Conservation (phyloP, 1,284 basidiomycete species). For the Coniferiporia weirii region DNA sequence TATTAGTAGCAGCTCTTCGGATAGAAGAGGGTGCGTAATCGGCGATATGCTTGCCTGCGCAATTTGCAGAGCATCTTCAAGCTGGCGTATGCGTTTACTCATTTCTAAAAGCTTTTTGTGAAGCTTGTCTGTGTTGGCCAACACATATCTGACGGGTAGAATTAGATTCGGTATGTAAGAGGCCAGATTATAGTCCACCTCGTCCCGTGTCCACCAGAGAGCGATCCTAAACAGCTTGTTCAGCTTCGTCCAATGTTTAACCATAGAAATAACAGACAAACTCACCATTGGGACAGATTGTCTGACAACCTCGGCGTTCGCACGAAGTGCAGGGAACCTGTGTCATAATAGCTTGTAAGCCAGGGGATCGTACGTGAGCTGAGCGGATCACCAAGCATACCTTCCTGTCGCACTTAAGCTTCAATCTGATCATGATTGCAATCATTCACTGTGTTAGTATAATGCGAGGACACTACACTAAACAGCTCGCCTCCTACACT, state of each 20-base stretch:
- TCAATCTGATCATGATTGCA: constrained; percentile 1
- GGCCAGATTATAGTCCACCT: background rate
- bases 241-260: background rate
- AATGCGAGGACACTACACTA: background rate
- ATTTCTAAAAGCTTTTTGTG: constrained; percentile 14
- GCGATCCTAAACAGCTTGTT: background rate
- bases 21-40: constrained; percentile 11
- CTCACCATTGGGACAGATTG: constrained; percentile 15
- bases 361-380: background rate
- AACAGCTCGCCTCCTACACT: constrained; percentile 12
- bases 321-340: constrained; percentile 16
- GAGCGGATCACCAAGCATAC: background rate
- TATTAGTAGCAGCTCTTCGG: constrained; percentile 12
- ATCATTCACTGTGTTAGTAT: background rate
- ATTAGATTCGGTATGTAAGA: background rate
- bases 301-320: constrained; percentile 15
- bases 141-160: background rate
- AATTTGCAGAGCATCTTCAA: constrained; percentile 17
- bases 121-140: constrained; percentile 16
- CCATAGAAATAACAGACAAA: background rate
- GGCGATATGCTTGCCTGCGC: constrained; percentile 1
- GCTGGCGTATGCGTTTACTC: constrained; percentile 17
- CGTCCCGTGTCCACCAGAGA: constrained; percentile 7
- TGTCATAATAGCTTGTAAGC: no score
- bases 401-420: constrained; percentile 17